Base-by-base conservation (phyloP, 306 rosid genomes). In the Sesbania bispinosa region DNA sequence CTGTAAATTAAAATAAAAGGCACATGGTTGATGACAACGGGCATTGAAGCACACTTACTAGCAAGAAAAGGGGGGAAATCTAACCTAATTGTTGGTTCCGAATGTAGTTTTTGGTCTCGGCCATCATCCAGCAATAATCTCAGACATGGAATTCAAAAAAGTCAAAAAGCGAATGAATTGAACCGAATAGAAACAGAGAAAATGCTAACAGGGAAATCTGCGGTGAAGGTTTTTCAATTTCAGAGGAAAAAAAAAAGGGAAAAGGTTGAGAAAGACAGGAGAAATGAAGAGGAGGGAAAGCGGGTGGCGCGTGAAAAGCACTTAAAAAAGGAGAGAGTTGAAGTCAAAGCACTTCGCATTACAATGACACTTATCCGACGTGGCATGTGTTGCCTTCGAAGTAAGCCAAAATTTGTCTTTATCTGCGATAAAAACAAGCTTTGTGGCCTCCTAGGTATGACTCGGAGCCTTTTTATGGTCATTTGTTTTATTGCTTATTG, bases 1-100 rank as follows among this genome's bases (percentile, higher is more conserved):
- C 5, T 26, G 57, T 5, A 58, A 24, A 35, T 29, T 42, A n/a
- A 1, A 69, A 24, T n/a, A 23, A 50, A 15, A 30, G 20, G 29
- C 4, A 4, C 2, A 60, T 7, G 54, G 9, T 75, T 7, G 4
- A 35, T 2, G 10, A 16, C 5, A 51, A 47, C 5, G 4, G 1
- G 30, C 39, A 50, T 35, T 14, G 69, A 30, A 18, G 9, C 57
- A 43, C 2, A 27, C 21, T 43, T 38, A 1, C 13, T 18, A 33
- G 53, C 1, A 26, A 1, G 3, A 36, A 46, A 52, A 55, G 2
- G 36, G 54, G 50, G 41, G 8, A 42, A 77, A 69, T 23, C 78
- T 8, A 51, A 86, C 96, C 96, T 59, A 89, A 76, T 32, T 72
- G 81, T 33, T 81, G 85, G 69, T 36, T 77, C 5, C 48, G 77